Conservation (phyloP, 139 green algal species). For the Coccomyxa sp. region DNA sequence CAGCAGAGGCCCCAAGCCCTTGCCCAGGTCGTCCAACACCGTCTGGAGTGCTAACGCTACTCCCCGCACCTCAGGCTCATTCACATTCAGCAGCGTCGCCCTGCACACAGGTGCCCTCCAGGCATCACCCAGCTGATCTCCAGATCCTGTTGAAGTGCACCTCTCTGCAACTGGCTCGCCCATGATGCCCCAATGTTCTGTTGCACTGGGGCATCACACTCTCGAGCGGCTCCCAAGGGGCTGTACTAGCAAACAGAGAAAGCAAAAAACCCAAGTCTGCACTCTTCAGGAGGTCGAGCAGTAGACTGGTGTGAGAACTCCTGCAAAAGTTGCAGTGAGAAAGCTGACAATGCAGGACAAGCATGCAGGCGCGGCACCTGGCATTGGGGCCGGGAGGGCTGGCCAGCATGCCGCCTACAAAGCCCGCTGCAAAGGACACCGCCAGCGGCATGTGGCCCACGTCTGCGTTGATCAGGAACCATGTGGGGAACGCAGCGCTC, state of each 20-base stretch:
- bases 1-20: constrained; percentile 63
- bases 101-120: too few relatives aligned
- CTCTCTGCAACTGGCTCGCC: too few relatives aligned
- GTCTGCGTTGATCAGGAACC: constrained; percentile 62
- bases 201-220: too few relatives aligned
- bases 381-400: constrained; percentile 13
- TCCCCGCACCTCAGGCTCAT: constrained; percentile 73
- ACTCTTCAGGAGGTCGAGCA: too few relatives aligned
- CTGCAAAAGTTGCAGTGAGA: background rate
- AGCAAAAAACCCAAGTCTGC: too few relatives aligned
- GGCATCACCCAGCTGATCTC: too few relatives aligned
- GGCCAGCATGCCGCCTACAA: constrained; percentile 20
- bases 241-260: too few relatives aligned
- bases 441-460: constrained; percentile 4
- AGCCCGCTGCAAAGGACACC: constrained; percentile 32
- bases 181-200: too few relatives aligned
- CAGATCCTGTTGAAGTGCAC: too few relatives aligned
- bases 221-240: too few relatives aligned
- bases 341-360: background rate
- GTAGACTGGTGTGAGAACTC: too few relatives aligned
- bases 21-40: constrained; percentile 78
- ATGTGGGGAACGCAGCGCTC: constrained; percentile 47
- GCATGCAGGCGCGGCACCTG: background rate
- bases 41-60: constrained; percentile 70
- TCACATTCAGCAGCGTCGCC: constrained; percentile 77